Evolutionary conservation across 2,329 filamentous ascomycete species (phyloP).

Genomic region (Colletotrichum camelliae): DNA sequence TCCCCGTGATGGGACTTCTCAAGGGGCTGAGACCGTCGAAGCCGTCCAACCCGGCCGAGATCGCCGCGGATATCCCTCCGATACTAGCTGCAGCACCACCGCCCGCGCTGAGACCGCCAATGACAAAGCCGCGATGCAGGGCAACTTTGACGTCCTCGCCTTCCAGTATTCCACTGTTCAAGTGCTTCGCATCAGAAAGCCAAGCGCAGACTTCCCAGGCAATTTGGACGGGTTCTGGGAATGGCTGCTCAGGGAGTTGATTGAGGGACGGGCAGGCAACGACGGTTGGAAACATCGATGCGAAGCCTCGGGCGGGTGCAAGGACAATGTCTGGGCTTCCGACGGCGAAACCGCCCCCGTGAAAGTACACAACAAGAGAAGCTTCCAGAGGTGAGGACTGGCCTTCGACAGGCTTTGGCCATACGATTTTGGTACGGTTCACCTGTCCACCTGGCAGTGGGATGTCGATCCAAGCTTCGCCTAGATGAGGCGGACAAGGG

Average conservation of each 20-base stretch:
- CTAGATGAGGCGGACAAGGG: background rate
- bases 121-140: background rate
- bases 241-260: background rate
- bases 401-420: background rate
- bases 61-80: background rate
- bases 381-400: background rate
- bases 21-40: background rate
- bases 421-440: background rate
- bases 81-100: background rate
- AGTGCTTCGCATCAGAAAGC: background rate
- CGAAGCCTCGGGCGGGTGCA: background rate
- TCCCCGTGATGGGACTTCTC: background rate
- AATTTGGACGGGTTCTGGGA: background rate
- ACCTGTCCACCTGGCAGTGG: background rate
- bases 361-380: background rate
- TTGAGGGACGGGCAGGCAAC: background rate
- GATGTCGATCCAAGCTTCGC: background rate
- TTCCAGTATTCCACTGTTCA: background rate
- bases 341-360: background rate
- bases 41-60: background rate
- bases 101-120: background rate
- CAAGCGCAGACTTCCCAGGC: background rate
- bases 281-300: background rate
- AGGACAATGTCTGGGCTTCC: background rate
- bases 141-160: background rate